Conservation (phyloP, 371 early-diverging fungal species). For the Mucor sp. region DNA sequence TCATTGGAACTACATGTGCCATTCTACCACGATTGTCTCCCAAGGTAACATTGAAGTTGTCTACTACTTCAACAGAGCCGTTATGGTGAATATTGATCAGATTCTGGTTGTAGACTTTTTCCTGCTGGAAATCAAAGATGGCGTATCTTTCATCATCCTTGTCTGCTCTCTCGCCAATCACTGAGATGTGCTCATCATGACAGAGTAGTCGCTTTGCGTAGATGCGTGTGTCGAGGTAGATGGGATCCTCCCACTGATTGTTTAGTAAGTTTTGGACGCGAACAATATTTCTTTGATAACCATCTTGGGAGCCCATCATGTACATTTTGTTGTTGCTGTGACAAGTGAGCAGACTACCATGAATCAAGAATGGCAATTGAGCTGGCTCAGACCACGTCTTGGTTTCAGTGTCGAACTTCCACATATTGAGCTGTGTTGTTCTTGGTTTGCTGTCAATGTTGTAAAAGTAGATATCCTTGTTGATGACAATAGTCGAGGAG, state of each 20-base stretch:
- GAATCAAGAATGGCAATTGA: background rate
- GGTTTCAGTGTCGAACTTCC: background rate
- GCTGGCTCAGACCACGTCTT: background rate
- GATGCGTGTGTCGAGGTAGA: background rate
- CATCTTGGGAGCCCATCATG: background rate
- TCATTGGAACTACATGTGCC: background rate
- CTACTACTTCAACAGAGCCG: background rate
- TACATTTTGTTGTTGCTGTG: background rate
- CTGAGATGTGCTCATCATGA: background rate
- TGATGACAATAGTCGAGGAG: background rate
- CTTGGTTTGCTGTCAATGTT: background rate
- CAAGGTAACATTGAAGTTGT: background rate
- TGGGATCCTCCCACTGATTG: background rate
- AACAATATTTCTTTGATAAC: background rate
- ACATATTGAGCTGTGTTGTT: background rate
- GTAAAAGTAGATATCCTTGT: background rate
- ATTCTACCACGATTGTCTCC: background rate
- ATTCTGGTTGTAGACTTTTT: background rate
- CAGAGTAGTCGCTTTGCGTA: background rate
- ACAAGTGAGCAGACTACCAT: background rate
- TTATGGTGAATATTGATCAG: background rate
- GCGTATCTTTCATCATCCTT: background rate
- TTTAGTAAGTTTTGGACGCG: background rate
- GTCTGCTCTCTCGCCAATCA: background rate
- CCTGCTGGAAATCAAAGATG: background rate